Base-by-base conservation (phyloP, 1,284 basidiomycete genomes). In the Caloboletus firmus region DNA sequence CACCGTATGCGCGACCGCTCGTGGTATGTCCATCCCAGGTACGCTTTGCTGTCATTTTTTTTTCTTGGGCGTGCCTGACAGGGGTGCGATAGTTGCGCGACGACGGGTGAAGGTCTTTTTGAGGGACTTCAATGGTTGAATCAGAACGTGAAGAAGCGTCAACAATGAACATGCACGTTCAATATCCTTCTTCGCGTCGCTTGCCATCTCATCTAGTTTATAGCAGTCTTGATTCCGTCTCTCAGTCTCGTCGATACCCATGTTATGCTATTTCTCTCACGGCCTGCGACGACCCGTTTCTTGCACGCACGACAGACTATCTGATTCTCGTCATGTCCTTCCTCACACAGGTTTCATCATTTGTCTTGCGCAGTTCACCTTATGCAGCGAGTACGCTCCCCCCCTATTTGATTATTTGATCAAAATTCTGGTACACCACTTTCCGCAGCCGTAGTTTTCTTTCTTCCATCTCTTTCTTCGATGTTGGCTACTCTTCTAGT, bases 11-110 rank as follows among this genome's bases (percentile, higher is more conserved):
- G 93, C 58, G 95, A 98, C 70, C 82, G 97, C 60, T 94, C 93
- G 71, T 99, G 97, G 97, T 99, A 97, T 80, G 95, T 97, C 43
- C 95, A 98, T 76, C 95, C 95, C 49, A 95, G 93, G 93, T 94
- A 72, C 56, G 86, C n/a, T n/a, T 39, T 34, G 26, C 15, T 39
- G 8, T 45, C 22, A 1, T 39, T 30, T 45, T 39, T 54, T 40
- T 22, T 10, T 28, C n/a, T 48, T 31, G 20, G 11, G 6, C 12
- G 20, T 55, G 63, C 44, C 59, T 67, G 22, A 59, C 45, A 43
- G 20, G 28, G 26, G 20, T 15, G 9, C 30, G 55, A 37, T 59
- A 95, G 93, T 75, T 95, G 93, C 68, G 93, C 93, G n/a, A 95
- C 93, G 18, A 95, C 93, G 18, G 95, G 95, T 36, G 95, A 97